phyloP scores from a whole-genome alignment of 2,329 filamentous ascomycete genomes.

The Cladosporium sp. region DNA sequence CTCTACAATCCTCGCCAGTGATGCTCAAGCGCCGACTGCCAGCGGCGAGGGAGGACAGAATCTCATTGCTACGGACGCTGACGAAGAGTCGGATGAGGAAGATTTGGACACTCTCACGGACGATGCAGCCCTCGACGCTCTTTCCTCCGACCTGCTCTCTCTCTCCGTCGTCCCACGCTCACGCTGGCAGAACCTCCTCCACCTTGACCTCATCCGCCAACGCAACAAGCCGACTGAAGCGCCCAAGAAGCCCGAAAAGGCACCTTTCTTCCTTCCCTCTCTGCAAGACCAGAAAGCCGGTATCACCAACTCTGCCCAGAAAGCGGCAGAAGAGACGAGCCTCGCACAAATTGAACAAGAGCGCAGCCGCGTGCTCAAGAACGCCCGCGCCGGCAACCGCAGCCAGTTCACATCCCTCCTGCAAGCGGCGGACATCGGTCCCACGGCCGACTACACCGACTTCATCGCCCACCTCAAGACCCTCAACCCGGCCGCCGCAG shows the following conservation, averaged over 20 bases:
- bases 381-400: slow-evolving; percentile 13
- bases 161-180: slow-evolving; percentile 85
- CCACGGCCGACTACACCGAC: slow-evolving; percentile 56
- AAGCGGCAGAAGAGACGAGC: slow-evolving; percentile 26
- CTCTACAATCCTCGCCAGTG: slow-evolving; percentile 50
- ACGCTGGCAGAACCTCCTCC: slow-evolving; percentile 89
- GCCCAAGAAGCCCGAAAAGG: slow-evolving; percentile 90
- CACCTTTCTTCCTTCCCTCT: slow-evolving; percentile 88
- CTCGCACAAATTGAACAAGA: slow-evolving; percentile 32
- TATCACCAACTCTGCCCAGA: slow-evolving; percentile 15
- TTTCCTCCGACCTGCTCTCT: slow-evolving; percentile 79
- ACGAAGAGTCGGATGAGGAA: slow-evolving; percentile 45
- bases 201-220: slow-evolving; percentile 84
- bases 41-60: slow-evolving; percentile 79
- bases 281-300: slow-evolving; percentile 39
- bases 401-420: slow-evolving; percentile 48
- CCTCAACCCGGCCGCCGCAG: slow-evolving; percentile 78
- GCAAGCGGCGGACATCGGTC: slow-evolving; percentile 33
- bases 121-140: slow-evolving; percentile 39
- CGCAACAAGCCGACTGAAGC: slow-evolving; percentile 93
- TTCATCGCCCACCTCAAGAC: slow-evolving; percentile 77
- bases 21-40: slow-evolving; percentile 55
- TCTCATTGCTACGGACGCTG: slow-evolving; percentile 71
- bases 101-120: slow-evolving; percentile 49
- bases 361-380: slow-evolving; percentile 29